Percentiles rank a stretch among this genome's conserved stretches.
Evolutionary conservation across 179 eudicot species (phyloP).

Genomic region (Gypsophila paniculata): DNA sequence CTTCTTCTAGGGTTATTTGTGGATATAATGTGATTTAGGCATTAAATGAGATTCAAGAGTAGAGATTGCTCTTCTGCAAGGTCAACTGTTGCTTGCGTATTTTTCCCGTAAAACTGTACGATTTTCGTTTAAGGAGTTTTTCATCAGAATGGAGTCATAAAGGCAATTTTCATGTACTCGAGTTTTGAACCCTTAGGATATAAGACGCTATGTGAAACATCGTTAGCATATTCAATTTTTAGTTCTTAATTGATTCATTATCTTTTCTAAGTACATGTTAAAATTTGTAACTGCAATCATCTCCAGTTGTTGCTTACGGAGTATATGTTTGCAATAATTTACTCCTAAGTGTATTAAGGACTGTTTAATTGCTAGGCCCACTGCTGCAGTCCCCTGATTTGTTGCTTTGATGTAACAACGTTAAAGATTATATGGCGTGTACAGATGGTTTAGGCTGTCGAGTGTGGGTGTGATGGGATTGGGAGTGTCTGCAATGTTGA

Average conservation of each 20-base stretch:
- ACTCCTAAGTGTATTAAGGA: neutral
- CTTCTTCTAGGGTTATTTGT: slow-evolving; percentile 15
- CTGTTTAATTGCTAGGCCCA: too few species aligned
- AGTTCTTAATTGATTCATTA: neutral
- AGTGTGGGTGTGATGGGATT: neutral
- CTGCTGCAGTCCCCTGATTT: neutral
- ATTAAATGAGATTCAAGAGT: slow-evolving; percentile 17
- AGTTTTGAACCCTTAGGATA: neutral
- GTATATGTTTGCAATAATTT: slow-evolving; percentile 1
- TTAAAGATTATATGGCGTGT: neutral
- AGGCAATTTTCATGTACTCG: slow-evolving; percentile 3
- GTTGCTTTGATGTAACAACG: neutral
- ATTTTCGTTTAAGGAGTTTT: neutral
- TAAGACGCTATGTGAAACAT: neutral
- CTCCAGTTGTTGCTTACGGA: neutral
- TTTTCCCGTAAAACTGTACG: neutral
- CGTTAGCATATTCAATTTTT: neutral
- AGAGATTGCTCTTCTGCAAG: neutral
- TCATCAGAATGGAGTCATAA: neutral
- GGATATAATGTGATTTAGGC: slow-evolving; percentile 8
- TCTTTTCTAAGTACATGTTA: neutral
- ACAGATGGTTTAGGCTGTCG: neutral
- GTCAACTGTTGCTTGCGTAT: slow-evolving; percentile 5
- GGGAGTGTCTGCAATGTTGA: neutral
- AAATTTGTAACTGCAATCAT: neutral